Evolutionary conservation across 371 early-diverging fungal genomes (phyloP), one percentile per base, ranked within the genome.

Genomic region (Batrachochytrium dendrobatidis): DNA sequence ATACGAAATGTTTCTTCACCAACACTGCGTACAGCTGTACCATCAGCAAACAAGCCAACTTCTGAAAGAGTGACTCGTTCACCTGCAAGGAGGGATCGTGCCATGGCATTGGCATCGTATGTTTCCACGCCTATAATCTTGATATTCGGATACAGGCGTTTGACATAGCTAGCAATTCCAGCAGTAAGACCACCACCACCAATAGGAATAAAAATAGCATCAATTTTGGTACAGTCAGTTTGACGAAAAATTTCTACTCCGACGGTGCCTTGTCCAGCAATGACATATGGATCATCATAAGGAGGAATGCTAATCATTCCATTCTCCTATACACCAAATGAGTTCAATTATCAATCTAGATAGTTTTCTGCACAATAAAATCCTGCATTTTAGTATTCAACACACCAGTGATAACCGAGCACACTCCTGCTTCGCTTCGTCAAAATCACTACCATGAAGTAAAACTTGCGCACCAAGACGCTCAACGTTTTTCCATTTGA

Each of bases 251-350:
- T 86, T 76, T 98, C 98, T 64, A 95, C 82, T 30, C 85, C 98
- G 51, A 93, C 83, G 5, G 98, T 98, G 28, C 96, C 98, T 72
- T 98, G 98, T 8, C 98, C 96, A 20, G 98, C 98, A 74, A 98
- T 98, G 26, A 98, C 94, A 68, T 89, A 87, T 1, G 98, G 95
- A 66, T 95, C 94, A 67, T 95, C 98, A 70, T 88, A 98, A 1
- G 98, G 95, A 7, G 93, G 95, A 62, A 98, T 95, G 71, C 93
- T 86, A 53, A 87, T 85, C 48, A 86, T 76, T 3, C 89, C 86
- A 34, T 89, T 81, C 44, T 86, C 73, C 56, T 65, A 39, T n/a
- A n/a, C 39, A n/a, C 39, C 15, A n/a, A n/a, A 39, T n/a, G n/a
- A 12, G 15, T 12, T 39, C 39, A 39, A n/a, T n/a, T n/a, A 12